phyloP scores from a whole-genome alignment of 768 basidiomycete species.

The Tephrocybe sp. region DNA sequence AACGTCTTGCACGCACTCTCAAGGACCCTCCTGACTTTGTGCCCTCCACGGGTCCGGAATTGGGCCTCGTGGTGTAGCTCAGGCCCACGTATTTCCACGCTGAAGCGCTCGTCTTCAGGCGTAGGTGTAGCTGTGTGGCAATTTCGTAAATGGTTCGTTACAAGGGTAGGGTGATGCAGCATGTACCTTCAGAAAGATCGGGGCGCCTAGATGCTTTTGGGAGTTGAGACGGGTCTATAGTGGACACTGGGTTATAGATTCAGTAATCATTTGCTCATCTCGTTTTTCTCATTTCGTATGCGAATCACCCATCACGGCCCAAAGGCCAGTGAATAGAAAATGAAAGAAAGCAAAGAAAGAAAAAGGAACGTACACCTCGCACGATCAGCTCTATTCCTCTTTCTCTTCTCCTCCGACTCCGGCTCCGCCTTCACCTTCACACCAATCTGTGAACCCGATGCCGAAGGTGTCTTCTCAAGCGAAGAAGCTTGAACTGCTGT shows the following conservation, averaged over 20 bases:
- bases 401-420: background rate
- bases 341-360: background rate
- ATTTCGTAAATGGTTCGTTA: background rate
- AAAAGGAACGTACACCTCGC: background rate
- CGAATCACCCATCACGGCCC: no score
- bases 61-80: constrained; percentile 21
- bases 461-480: background rate
- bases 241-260: no score
- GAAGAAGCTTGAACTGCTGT: background rate
- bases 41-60: constrained; percentile 45
- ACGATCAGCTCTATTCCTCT: background rate
- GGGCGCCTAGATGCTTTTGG: no score
- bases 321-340: background rate
- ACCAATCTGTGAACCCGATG: background rate
- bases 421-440: background rate
- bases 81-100: constrained; percentile 26
- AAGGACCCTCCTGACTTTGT: constrained; percentile 40
- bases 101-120: constrained; percentile 24
- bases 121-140: background rate
- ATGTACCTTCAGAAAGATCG: background rate
- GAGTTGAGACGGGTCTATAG: no score
- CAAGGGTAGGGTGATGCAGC: no score
- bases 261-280: no score
- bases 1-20: constrained; percentile 41
- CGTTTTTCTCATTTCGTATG: no score